Evolutionary conservation across 768 basidiomycete genomes (phyloP).

Genomic region (Cystofilobasidium macerans): DNA sequence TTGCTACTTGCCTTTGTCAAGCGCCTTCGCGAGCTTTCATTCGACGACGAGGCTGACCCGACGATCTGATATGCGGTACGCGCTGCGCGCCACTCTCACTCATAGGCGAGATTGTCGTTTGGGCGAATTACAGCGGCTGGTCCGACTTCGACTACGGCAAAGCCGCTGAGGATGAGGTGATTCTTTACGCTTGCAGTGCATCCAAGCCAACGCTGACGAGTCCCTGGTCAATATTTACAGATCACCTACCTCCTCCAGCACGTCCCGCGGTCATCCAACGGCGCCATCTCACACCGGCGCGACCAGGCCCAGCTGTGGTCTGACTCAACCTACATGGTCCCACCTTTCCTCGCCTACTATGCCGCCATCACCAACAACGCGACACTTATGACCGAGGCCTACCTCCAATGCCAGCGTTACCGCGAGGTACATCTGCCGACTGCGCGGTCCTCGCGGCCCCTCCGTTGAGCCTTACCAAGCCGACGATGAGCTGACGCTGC

Average conservation of each 20-base stretch:
- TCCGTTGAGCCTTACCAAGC: background rate
- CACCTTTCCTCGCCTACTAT: constrained; percentile 54
- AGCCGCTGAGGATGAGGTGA: constrained; percentile 4
- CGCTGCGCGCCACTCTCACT: background rate
- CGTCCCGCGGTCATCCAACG: constrained; percentile 52
- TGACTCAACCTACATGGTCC: constrained; percentile 59
- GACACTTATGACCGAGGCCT: constrained; percentile 53
- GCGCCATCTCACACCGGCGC: constrained; percentile 68
- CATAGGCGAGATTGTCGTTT: constrained; percentile 16
- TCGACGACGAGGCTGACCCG: background rate
- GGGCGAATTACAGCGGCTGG: constrained; percentile 18
- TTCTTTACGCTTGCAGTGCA: background rate
- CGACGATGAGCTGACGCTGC: background rate
- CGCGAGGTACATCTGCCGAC: constrained; percentile 35
- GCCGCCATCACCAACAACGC: constrained; percentile 50
- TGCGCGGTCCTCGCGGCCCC: constrained; percentile 48
- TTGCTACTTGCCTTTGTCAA: too few species aligned
- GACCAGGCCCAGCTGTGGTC: constrained; percentile 57
- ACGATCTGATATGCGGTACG: background rate
- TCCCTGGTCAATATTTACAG: constrained; percentile 44
- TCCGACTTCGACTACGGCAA: background rate
- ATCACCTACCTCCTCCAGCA: constrained; percentile 50
- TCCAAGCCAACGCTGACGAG: background rate
- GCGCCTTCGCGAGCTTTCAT: background rate
- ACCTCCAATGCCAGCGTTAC: constrained; percentile 63